These are phyloP conservation scores for Cercospora zeae-maydis DNA, from an alignment of 2,329 filamentous ascomycete species.

Conservation along the genomic window DNA sequence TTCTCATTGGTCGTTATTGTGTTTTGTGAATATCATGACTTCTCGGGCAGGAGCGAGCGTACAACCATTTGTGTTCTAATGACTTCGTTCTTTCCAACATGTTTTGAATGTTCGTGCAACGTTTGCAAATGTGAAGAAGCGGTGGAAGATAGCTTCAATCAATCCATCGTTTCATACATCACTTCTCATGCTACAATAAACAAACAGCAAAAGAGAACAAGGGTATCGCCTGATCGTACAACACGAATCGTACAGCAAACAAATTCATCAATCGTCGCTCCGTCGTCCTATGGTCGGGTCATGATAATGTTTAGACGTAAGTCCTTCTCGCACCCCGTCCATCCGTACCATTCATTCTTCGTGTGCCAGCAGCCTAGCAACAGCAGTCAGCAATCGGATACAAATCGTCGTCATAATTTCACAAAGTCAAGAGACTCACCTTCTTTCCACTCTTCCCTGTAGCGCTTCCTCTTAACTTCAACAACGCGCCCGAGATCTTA, in stretches of 20 bases:
- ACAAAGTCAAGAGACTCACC: slow-evolving; percentile 41
- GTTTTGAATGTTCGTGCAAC: background rate
- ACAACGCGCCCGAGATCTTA: slow-evolving; percentile 72
- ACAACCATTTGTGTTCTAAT: too few species aligned
- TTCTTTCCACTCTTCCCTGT: slow-evolving; percentile 68
- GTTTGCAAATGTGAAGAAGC: background rate
- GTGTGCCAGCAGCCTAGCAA: slow-evolving; percentile 34
- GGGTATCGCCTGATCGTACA: background rate
- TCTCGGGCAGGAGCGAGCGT: background rate
- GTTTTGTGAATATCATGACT: background rate
- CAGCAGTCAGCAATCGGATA: background rate
- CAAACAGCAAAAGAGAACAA: background rate
- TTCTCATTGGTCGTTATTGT: background rate
- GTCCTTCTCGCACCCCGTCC: slow-evolving; percentile 26
- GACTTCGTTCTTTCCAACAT: background rate
- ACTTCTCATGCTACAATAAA: background rate
- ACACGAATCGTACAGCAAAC: background rate
- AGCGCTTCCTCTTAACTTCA: slow-evolving; percentile 68
- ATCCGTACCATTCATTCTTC: slow-evolving; percentile 37
- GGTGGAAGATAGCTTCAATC: background rate
- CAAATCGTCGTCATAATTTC: background rate
- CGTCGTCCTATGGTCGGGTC: background rate
- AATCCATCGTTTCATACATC: background rate
- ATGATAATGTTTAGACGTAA: background rate
- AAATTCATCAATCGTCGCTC: background rate